Evolutionary conservation across 2,329 filamentous ascomycete species (phyloP).

Genomic region (Sarocladium kiliense): DNA sequence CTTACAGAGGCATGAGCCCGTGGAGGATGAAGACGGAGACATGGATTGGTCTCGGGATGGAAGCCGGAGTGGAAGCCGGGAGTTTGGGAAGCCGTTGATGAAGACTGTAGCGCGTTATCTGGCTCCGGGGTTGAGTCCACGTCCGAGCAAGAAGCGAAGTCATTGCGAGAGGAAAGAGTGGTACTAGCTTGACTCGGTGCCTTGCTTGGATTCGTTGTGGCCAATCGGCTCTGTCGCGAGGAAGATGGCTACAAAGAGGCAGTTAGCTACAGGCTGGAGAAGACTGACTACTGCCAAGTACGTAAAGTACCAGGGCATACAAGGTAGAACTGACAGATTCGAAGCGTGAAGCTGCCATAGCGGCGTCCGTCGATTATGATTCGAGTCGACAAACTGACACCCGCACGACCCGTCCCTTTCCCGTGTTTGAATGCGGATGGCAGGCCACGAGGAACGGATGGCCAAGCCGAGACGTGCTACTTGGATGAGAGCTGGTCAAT

Average conservation of each 20-base stretch:
- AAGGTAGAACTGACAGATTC: neutral
- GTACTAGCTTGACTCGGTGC: neutral
- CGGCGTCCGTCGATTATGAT: neutral
- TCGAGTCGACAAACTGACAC: neutral
- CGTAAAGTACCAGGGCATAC: too few species aligned
- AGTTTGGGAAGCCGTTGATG: neutral
- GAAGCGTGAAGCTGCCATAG: neutral
- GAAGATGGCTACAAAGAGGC: neutral
- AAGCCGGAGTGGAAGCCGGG: neutral
- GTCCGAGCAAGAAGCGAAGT: conserved; percentile 1
- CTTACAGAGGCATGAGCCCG: neutral
- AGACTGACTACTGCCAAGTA: too few species aligned
- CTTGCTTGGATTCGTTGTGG: neutral
- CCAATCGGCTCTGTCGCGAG: neutral
- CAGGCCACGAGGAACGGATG: too few species aligned
- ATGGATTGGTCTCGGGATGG: neutral
- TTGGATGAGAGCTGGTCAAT: neutral
- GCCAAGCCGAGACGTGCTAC: too few species aligned
- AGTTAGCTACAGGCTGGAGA: too few species aligned
- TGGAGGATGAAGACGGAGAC: neutral
- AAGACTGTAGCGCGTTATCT: neutral
- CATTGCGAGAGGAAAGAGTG: neutral
- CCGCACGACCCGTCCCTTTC: neutral
- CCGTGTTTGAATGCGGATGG: too few species aligned
- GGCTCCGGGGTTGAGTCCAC: neutral